Evolutionary conservation across 768 basidiomycete species (phyloP).

Genomic region (Pleurotus platypus): DNA sequence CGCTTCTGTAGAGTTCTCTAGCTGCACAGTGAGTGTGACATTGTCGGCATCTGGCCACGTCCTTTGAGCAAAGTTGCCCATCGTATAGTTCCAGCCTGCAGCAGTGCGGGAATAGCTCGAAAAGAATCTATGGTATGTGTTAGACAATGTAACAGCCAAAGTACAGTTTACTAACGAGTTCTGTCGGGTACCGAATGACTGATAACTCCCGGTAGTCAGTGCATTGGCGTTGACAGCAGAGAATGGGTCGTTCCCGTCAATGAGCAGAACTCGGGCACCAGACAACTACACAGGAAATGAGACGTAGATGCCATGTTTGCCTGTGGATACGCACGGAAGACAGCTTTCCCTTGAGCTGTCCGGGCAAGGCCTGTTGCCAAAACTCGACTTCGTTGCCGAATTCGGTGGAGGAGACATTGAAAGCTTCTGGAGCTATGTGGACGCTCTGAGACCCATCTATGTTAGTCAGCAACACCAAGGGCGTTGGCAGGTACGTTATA

Average conservation of each 20-base stretch:
- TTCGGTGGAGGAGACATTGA: conserved; percentile 44
- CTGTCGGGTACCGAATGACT: conserved; percentile 47
- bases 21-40: conserved; percentile 44
- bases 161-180: conserved; percentile 32
- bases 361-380: conserved; percentile 52
- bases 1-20: conserved; percentile 28
- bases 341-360: conserved; percentile 41
- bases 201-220: conserved; percentile 47
- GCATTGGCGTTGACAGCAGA: conserved; percentile 52
- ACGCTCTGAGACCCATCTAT: conserved; percentile 40
- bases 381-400: conserved; percentile 48
- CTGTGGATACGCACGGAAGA: conserved; percentile 27
- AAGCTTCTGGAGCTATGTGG: conserved; percentile 53
- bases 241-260: conserved; percentile 34
- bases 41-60: conserved; percentile 47
- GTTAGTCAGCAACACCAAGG: conserved; percentile 45
- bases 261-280: background rate
- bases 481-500: conserved; percentile 45
- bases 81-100: conserved; percentile 32
- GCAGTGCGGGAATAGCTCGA: conserved; percentile 36
- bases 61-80: conserved; percentile 56
- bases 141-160: background rate
- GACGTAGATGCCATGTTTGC: too few relatives aligned
- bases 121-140: conserved; percentile 32
- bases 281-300: background rate